These are phyloP conservation scores for Exserohilum rostratum DNA, from an alignment of 2,329 filamentous ascomycete genomes.

Conservation along the genomic window DNA sequence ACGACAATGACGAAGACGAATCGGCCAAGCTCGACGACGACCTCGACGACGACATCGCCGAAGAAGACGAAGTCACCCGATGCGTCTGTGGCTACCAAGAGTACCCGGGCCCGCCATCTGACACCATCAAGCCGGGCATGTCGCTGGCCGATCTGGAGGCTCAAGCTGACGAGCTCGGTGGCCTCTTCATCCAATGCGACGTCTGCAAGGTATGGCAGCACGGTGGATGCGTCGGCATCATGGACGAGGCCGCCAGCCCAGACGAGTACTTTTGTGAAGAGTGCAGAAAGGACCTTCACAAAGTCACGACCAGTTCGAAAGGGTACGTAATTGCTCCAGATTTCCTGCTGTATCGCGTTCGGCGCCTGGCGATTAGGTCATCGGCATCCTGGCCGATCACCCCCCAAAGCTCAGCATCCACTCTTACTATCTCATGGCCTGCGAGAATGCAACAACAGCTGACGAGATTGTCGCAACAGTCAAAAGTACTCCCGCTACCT, in stretches of 20 bases:
- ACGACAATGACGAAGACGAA: slow-evolving; percentile 65
- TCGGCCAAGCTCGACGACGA: slow-evolving; percentile 58
- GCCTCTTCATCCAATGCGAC: slow-evolving; percentile 98
- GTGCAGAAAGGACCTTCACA: slow-evolving; percentile 90
- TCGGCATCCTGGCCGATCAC: not conserved
- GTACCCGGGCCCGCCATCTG: slow-evolving; percentile 77
- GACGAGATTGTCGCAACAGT: slow-evolving; percentile 47
- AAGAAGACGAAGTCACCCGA: slow-evolving; percentile 87
- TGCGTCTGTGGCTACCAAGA: slow-evolving; percentile 95
- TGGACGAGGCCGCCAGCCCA: slow-evolving; percentile 89
- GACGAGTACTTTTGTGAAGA: slow-evolving; percentile 98
- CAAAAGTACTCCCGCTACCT: slow-evolving; percentile 69
- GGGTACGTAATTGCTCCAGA: slow-evolving; percentile 67
- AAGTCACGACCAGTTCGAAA: slow-evolving; percentile 77
- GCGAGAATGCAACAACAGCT: not conserved
- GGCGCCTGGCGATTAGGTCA: not conserved
- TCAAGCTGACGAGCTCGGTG: slow-evolving; percentile 77
- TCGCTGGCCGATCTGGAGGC: slow-evolving; percentile 62
- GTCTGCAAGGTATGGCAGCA: slow-evolving; percentile 99
- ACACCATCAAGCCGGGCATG: slow-evolving; percentile 62
- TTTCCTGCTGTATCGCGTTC: slow-evolving; percentile 15
- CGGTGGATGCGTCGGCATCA: slow-evolving; percentile 95
- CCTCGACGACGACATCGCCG: slow-evolving; percentile 66
- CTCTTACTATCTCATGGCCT: not conserved
- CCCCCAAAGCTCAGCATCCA: not conserved